Base-by-base conservation (phyloP, 2,329 filamentous ascomycete species). In the Pseudogymnoascus sp. region DNA sequence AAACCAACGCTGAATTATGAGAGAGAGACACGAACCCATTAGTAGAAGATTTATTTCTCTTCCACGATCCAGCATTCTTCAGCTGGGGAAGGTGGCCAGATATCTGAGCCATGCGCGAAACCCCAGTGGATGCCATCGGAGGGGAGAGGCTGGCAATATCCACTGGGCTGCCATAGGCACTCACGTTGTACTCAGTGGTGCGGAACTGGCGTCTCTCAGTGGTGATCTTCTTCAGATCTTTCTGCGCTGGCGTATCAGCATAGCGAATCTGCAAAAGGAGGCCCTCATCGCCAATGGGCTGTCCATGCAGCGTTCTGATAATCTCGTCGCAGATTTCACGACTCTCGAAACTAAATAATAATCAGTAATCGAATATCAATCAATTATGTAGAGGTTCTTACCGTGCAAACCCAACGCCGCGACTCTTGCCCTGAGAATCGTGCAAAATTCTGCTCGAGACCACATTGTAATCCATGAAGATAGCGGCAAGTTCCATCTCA, bases 391-490 rank as follows among this genome's bases (percentile, higher is more conserved):
- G 5, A 64, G 5, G 35, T 61, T 73, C 83, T 71, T 79, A 96
- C 93, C 94, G 88, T 76, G 93, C 93, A 77, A 99, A 99, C 37
- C 94, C 94, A 72, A 99, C 94, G 68, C 95, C 93, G 69, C 95
- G 93, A 74, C 93, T 96, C 71, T 94, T 92, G 63, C 92, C 94
- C 74, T 92, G 88, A 69, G 84, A 86, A 74, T 97, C 93, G 59
- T 93, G 90, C 66, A 97, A 88, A 69, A 99, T 96, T 77, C 95
- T 92, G 81, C 91, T 92, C 1, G 93, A 97, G 72, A 94, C 84
- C 66, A 97, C 93, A 70, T 87, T 87, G 76, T 88, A 90, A 61
- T 88, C 88, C 63, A 82, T 81, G 78, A 90, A 96, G 73, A 90
- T 92, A 66, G 84, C 86, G 71, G 86, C 87, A 68, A 90, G 82